Evolutionary conservation across 2,329 filamentous ascomycete species (phyloP).

Genomic region (Penicillium janthinellum): DNA sequence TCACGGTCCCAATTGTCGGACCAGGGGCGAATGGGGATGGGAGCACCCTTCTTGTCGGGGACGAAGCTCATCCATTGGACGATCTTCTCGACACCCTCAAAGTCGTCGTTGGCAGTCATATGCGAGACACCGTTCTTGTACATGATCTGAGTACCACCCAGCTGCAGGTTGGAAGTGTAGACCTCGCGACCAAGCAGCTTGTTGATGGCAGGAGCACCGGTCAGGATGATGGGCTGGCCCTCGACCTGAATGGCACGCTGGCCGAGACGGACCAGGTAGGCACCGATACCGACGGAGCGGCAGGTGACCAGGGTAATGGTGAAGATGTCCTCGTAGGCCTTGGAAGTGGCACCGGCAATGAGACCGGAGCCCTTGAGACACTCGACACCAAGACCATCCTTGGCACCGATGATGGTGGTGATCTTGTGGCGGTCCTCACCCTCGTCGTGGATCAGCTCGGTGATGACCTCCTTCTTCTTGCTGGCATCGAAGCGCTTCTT

Average conservation of each 20-base stretch:
- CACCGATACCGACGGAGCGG: constrained; percentile 98
- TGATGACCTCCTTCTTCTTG: constrained; percentile 75
- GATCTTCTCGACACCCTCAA: constrained; percentile 96
- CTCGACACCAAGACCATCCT: constrained; percentile 96
- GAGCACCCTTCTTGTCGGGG: constrained; percentile 89
- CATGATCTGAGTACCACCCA: constrained; percentile 99
- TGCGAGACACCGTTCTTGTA: constrained; percentile 99
- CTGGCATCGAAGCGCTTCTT: constrained; percentile 85
- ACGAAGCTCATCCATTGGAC: constrained; percentile 98
- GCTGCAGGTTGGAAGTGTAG: constrained; percentile 97
- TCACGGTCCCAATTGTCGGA: constrained; percentile 92
- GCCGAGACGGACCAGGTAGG: constrained; percentile 95
- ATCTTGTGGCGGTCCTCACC: constrained; percentile 94
- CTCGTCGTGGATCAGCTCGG: constrained; percentile 80
- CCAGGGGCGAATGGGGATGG: constrained; percentile 87
- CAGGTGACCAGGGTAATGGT: constrained; percentile 97
- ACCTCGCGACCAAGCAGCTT: constrained; percentile 97
- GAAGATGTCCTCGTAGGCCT: constrained; percentile 98
- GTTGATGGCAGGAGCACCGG: constrained; percentile 95
- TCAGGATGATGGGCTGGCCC: constrained; percentile 97
- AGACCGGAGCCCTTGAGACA: constrained; percentile 95
- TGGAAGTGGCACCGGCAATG: constrained; percentile 95
- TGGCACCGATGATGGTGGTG: constrained; percentile 85
- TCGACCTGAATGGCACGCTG: constrained; percentile 99
- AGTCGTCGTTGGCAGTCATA: constrained; percentile 97